Conservation (phyloP, 2,329 filamentous ascomycete species). For the Neophaeococcomyces mojaviensis region DNA sequence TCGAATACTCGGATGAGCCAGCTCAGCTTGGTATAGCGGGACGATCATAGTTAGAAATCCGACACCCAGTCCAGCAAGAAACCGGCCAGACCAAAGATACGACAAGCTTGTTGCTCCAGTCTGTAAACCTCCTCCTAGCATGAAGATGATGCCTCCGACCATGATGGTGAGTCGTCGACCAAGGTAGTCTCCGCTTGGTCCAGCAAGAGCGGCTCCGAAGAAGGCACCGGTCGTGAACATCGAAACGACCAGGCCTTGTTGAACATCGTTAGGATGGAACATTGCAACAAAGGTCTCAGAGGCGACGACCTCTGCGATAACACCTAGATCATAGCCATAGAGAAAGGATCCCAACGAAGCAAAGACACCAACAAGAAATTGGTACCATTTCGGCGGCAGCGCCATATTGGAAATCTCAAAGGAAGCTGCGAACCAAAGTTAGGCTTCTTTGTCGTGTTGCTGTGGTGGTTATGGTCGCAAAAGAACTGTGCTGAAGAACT, state of each 20-base stretch:
- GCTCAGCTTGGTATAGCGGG: conserved; percentile 69
- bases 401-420: conserved; percentile 39
- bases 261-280: conserved; percentile 23
- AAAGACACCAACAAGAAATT: conserved; percentile 53
- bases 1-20: conserved; percentile 70
- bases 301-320: conserved; percentile 52
- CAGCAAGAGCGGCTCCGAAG: conserved; percentile 59
- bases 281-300: conserved; percentile 29
- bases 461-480: no score
- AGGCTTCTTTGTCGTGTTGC: no score
- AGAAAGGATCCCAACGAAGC: conserved; percentile 52
- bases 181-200: conserved; percentile 54
- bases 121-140: conserved; percentile 64
- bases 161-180: conserved; percentile 67
- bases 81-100: conserved; percentile 64
- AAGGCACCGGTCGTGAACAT: conserved; percentile 72
- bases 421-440: no score
- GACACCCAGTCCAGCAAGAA: conserved; percentile 60
- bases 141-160: conserved; percentile 63
- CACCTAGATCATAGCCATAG: conserved; percentile 54
- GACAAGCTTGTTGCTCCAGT: conserved; percentile 54
- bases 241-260: conserved; percentile 63
- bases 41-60: conserved; percentile 58
- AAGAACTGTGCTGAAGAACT: no score
- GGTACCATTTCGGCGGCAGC: conserved; percentile 52